phyloP scores from a whole-genome alignment of 768 basidiomycete genomes.

The Coprinellus aureogranulatus region DNA sequence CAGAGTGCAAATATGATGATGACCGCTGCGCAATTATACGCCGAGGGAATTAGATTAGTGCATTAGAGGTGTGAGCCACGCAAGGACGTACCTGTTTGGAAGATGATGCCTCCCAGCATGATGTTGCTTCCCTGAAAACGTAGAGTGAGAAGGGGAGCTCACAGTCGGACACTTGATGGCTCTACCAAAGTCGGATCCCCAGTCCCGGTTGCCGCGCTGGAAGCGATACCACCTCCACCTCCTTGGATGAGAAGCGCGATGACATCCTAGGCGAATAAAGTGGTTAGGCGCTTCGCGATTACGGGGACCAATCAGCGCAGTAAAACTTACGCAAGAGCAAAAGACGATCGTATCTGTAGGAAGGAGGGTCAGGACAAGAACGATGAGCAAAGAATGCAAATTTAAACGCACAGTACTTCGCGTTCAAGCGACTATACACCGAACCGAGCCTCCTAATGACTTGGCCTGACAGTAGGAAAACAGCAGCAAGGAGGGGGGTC shows the following conservation, averaged over 20 bases:
- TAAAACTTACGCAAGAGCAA: no score
- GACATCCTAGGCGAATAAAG: background rate
- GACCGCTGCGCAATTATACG: slow-evolving; percentile 28
- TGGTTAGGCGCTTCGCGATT: no score
- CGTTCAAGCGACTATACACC: slow-evolving; percentile 34
- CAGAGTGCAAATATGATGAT: slow-evolving; percentile 41
- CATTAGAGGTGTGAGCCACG: no score
- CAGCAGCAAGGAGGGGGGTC: slow-evolving; percentile 39
- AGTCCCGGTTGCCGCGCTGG: background rate
- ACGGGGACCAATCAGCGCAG: no score
- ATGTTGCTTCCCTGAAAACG: slow-evolving; percentile 22
- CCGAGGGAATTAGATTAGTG: no score
- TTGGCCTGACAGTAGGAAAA: slow-evolving; percentile 39
- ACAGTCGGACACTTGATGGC: no score
- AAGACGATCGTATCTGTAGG: no score
- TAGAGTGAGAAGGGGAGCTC: background rate
- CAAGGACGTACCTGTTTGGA: slow-evolving; percentile 34
- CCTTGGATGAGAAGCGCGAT: background rate
- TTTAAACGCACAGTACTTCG: slow-evolving; percentile 13
- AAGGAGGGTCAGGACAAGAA: no score
- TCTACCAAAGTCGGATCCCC: slow-evolving; percentile 1
- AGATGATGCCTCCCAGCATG: slow-evolving; percentile 49
- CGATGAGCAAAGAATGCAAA: no score
- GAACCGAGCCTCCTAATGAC: slow-evolving; percentile 31
- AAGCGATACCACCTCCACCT: no score